Evolutionary conservation across 1,139 yeast genomes (phyloP), one percentile per base, ranked within the genome.

Genomic region (Yamadazyma jaroonii): DNA sequence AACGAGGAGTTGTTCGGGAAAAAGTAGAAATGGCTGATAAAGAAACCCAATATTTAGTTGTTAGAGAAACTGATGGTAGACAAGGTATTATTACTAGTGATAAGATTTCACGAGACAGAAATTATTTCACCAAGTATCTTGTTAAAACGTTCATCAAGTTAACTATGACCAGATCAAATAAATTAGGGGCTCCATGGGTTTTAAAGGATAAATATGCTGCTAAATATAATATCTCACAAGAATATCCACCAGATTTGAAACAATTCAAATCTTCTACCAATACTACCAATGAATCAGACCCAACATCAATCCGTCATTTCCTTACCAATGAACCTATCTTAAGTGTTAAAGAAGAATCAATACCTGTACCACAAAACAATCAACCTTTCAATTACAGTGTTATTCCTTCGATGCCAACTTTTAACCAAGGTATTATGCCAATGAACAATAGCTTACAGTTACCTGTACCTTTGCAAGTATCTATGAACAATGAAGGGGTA

Each of bases 181-280:
- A 85, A 69, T 74, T 84, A 31, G 97, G 97, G 2, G 95, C 97
- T 2, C 97, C 98, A 1, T 92, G 97, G 97, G 81, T 92, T 13
- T 95, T 92, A n/a, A 85, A 84, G 56, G 80, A 78, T 25, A 81
- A 82, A 48, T 88, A 79, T 56, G 85, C 85, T 2, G 69, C 66
- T 42, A 72, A 72, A 46, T 81, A 77, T 53, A 64, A 83, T 49
- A 80, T 81, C 9, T 74, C 83, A 9, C 67, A 72, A 32, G 79
- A 70, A 32, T 76, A 73, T 50, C 87, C 87, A 0, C 71, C 73
- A 9, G 76, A 75, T 42, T 59, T 76, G 41, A 61, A 65, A 38
- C 74, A 69, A 35, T 73, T 49, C 49, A 65, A 63, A 35, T 56
- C 57, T 15, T 56, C 72, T 3, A 65, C 73, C 2, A 70, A 73